Conservation (phyloP, 495 filamentous ascomycete species). For the Penicillium mononematosum region DNA sequence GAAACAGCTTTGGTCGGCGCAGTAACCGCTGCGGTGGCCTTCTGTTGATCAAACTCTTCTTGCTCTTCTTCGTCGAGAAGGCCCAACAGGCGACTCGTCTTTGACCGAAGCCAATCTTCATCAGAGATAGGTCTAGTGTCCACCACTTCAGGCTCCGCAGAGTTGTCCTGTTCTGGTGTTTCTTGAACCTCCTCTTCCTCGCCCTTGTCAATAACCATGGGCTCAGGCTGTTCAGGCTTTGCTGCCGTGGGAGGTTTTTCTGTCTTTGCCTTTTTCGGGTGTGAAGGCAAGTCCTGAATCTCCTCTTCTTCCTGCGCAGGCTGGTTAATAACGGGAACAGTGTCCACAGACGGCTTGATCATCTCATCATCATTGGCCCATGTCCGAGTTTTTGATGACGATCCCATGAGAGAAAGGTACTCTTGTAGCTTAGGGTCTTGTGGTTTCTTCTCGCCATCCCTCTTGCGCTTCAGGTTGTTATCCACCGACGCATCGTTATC, state of each 20-base stretch:
- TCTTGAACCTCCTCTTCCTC: constrained; percentile 23
- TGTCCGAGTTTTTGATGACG: constrained; percentile 62
- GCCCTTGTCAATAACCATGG: constrained; percentile 28
- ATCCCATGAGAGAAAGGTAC: constrained; percentile 80
- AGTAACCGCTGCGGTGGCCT: constrained; percentile 17
- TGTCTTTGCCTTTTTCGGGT: constrained; percentile 43
- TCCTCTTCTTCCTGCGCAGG: constrained; percentile 24
- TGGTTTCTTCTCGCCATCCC: constrained; percentile 44
- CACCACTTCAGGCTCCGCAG: constrained; percentile 14
- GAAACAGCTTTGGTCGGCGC: constrained; percentile 2
- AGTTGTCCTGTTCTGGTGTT: constrained; percentile 21
- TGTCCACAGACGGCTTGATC: constrained; percentile 30
- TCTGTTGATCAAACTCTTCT: constrained; percentile 33
- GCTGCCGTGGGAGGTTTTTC: constrained; percentile 16
- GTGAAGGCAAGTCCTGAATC: constrained; percentile 42
- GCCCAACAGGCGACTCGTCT: constrained; percentile 87
- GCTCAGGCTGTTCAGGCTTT: constrained; percentile 19
- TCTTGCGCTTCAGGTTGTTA: constrained; percentile 56
- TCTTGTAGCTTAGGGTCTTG: constrained; percentile 79
- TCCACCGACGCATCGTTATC: constrained; percentile 22
- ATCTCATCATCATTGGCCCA: constrained; percentile 62
- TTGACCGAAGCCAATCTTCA: constrained; percentile 88
- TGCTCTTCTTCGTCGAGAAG: constrained; percentile 68
- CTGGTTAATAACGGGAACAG: constrained; percentile 26
- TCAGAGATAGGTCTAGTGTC: constrained; percentile 51